Base-by-base conservation (phyloP, 495 filamentous ascomycete species). In the Xylaria acuta region DNA sequence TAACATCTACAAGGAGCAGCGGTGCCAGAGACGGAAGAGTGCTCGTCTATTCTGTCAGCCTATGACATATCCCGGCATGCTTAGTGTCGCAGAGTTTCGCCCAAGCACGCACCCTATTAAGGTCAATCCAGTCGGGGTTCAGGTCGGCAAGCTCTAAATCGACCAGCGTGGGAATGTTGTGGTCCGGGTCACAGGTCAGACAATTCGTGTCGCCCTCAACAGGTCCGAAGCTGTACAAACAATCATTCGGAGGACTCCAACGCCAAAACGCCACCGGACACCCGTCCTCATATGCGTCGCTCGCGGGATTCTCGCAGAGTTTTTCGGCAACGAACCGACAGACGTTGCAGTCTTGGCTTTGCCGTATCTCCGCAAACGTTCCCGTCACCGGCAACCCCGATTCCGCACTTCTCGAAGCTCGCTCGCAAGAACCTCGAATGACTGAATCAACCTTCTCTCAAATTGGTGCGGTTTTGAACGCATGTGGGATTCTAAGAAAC, bases 211-310 rank as follows among this genome's bases (percentile, higher is more conserved):
- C 45, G 7, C 45, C 45, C 20, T 49, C 45, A 5, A 49, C 20
- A n/a, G 45, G 45, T 49, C 45, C 45, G 45, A 49, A 49, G 45
- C 45, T 49, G 45, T n/a, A 49, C 20, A 49, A n/a, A 49, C n/a
- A 49, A 49, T 49, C 45, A 49, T 49, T 6, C 20, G 45, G 45
- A 20, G 45, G 45, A 49, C 45, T 22, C 45, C 45, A 49, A 22
- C 45, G 45, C 45, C 45, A 49, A 49, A 49, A 49, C 6, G 51
- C 11, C 51, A 56, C 51, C 25, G 25, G 25, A 56, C 27, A 56
- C 9, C 27, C 9, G 14, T 56, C 51, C 9, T 25, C 51, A 30
- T 27, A 30, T 25, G 25, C 51, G 14, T 56, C 51, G 22, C 51
- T 56, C 51, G 51, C 51, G 12, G 51, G 51, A 9, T 30, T 30